phyloP scores from a whole-genome alignment of 2,329 filamentous ascomycete genomes.

The Aspergillus ibericus region DNA sequence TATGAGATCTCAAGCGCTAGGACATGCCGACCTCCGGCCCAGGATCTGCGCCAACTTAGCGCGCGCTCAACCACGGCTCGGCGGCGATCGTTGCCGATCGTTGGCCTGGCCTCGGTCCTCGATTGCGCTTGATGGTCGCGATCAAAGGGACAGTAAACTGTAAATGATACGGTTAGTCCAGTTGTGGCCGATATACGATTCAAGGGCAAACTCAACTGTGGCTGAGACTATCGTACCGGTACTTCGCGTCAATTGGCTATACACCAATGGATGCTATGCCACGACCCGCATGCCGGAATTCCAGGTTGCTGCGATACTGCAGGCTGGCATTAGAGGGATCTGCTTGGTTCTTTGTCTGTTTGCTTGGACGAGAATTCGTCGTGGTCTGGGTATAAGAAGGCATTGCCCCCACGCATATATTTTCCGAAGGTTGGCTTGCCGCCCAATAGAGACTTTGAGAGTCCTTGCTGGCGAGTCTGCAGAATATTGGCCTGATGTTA shows the following conservation, averaged over 20 bases:
- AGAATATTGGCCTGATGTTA: not conserved
- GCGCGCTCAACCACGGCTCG: not conserved
- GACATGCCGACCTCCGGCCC: conserved; percentile 4
- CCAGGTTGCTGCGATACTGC: conserved; percentile 20
- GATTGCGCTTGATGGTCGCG: not conserved
- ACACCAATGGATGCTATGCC: not conserved
- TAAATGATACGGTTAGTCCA: too few relatives aligned
- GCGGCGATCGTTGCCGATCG: not conserved
- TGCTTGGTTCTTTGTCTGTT: not conserved
- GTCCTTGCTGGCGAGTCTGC: conserved; percentile 6
- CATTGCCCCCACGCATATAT: conserved; percentile 2
- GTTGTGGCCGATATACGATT: too few relatives aligned
- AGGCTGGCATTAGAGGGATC: not conserved
- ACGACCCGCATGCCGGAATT: conserved; percentile 22
- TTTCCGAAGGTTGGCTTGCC: conserved; percentile 5
- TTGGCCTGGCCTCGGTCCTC: not conserved
- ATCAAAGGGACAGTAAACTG: not conserved
- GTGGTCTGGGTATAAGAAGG: not conserved
- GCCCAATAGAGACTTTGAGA: not conserved
- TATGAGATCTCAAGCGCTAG: conserved; percentile 6
- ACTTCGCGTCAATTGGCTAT: not conserved
- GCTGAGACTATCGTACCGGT: not conserved
- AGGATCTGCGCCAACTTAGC: not conserved
- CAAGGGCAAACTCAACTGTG: too few relatives aligned
- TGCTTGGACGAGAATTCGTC: not conserved